Base-by-base conservation (phyloP, 148 eudicot genomes). In the Camellia lanceoleosa region DNA sequence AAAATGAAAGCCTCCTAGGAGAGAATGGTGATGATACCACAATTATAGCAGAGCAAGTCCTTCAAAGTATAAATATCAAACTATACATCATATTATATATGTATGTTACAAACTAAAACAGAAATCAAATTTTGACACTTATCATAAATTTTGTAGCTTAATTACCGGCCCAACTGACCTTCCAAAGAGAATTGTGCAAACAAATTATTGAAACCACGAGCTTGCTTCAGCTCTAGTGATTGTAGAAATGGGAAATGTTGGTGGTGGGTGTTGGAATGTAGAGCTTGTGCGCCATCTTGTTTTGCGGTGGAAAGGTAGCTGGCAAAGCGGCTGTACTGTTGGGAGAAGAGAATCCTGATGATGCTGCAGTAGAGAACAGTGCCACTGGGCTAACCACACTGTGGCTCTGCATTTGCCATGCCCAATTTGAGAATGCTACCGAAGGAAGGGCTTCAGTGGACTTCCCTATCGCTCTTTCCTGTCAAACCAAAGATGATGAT, bases 311-410 rank as follows among this genome's bases (percentile, higher is more conserved):
- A 62, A 76, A 51, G 18, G 79, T 61, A 78, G 79, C 62, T 14
- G 89, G 74, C 75, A 72, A 51, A 38, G 83, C 18, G 13, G 71
- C 80, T 74, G 83, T 20, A 30, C 38, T 30, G 72, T 85, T 58
- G 2, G 87, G 78, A 49, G 88, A 84, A 62, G 92, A 84, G 96
- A 92, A 92, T 93, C 97, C 97, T 93, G 97, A 93, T 93, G 95
- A 91, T 91, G 97, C 97, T 93, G 97, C 97, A 69, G 79, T 82
- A 65, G 90, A 83, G 65, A 80, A 83, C 61, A 85, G 64, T 16
- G 87, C 89, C 71, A 86, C 70, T 2, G 76, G 82, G 69, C 74
- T 75, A 63, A 71, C 80, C 71, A 79, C 76, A 14, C 78, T 81
- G 15, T 76, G 80, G 78, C 82, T 73, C 43, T 68, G 84, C 80